A percentile compares a stretch with the other conserved stretches of the same genome.
These are phyloP conservation scores for Cystobasidium sp. DNA, from an alignment of 1,284 basidiomycete species.

Conservation along the genomic window DNA sequence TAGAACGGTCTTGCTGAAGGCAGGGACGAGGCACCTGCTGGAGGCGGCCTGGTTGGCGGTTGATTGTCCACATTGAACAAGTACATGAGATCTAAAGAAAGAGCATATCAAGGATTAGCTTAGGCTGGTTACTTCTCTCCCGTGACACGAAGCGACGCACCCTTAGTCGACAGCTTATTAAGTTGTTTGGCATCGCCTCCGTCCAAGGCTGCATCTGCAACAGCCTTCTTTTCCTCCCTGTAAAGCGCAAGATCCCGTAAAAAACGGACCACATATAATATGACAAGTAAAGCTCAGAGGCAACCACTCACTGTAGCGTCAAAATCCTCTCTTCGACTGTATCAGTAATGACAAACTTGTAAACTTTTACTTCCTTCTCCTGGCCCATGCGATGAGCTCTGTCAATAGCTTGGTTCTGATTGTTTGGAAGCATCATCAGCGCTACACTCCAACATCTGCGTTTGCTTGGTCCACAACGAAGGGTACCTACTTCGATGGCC, in stretches of 20 bases:
- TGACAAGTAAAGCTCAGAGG: background rate
- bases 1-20: too few species aligned
- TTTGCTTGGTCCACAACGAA: too few species aligned
- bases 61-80: slow-evolving; percentile 10
- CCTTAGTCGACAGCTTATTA: slow-evolving; percentile 20
- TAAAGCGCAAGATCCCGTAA: background rate
- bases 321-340: slow-evolving; percentile 80
- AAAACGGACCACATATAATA: background rate
- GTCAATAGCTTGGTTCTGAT: slow-evolving; percentile 85
- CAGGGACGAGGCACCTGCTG: too few species aligned
- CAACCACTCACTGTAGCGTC: slow-evolving; percentile 27
- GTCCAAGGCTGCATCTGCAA: slow-evolving; percentile 42
- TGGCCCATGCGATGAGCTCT: slow-evolving; percentile 79
- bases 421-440: slow-evolving; percentile 56
- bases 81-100: slow-evolving; percentile 8
- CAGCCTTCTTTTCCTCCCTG: slow-evolving; percentile 36
- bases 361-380: slow-evolving; percentile 82
- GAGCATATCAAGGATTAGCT: background rate
- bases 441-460: background rate
- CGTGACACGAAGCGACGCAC: background rate
- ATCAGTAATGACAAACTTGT: slow-evolving; percentile 84
- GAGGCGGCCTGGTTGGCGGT: background rate
- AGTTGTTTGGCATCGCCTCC: slow-evolving; percentile 13
- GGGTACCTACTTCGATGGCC: background rate
- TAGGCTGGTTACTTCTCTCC: background rate